Conservation (phyloP, 345 rosid genomes). For the Rhodomyrtus tomentosa region DNA sequence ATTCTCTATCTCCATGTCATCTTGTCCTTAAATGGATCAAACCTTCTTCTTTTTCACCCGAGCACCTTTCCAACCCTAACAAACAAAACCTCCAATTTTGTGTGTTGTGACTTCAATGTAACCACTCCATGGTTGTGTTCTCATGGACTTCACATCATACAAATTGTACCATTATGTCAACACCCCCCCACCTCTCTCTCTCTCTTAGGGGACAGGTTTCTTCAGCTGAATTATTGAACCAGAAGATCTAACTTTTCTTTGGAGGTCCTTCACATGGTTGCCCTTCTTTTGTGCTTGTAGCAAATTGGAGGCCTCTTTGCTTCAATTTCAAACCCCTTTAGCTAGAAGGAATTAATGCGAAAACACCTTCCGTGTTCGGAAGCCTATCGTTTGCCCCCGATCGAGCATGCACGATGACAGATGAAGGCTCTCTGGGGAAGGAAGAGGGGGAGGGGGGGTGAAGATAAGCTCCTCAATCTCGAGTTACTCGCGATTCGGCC, state of each 20-base stretch:
- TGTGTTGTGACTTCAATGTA: background rate
- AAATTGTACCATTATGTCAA: background rate
- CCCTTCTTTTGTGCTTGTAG: background rate
- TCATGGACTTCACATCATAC: background rate
- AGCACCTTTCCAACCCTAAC: constrained; percentile 8
- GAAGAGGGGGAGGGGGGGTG: too few species aligned
- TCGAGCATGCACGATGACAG: rapidly evolving
- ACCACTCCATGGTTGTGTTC: background rate
- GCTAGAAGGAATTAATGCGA: too few species aligned
- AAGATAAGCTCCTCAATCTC: background rate
- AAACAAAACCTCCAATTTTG: background rate
- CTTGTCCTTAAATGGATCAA: background rate
- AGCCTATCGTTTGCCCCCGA: background rate
- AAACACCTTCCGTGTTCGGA: background rate
- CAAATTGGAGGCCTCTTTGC: background rate
- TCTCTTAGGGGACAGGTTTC: background rate
- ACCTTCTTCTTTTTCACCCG: background rate
- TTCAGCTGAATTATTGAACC: background rate
- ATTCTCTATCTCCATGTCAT: constrained; percentile 4
- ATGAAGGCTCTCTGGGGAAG: background rate
- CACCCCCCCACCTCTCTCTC: background rate
- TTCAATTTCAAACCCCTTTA: too few species aligned
- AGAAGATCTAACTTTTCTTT: background rate
- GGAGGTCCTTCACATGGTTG: background rate
- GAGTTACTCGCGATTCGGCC: background rate